A percentile compares a stretch with the other conserved stretches of the same genome.
Evolutionary conservation across 2,329 filamentous ascomycete genomes (phyloP).

Genomic region (Macrophomina pseudophaseolina): DNA sequence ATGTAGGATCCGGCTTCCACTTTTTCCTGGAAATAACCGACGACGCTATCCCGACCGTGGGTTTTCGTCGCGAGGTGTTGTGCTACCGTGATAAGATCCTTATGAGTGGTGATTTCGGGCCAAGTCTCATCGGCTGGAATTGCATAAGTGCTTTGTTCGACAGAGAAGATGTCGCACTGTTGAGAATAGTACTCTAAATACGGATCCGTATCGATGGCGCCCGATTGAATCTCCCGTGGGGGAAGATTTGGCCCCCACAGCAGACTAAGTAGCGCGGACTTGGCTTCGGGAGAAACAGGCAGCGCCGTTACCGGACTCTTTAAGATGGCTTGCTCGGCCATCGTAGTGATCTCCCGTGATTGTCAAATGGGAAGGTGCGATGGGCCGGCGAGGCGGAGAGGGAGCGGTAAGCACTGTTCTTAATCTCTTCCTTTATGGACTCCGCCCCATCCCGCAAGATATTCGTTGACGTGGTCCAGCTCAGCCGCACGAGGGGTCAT

Average conservation of each 20-base stretch:
- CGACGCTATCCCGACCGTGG: background rate
- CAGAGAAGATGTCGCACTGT: constrained; percentile 5
- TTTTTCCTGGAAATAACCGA: background rate
- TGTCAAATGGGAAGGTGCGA: background rate
- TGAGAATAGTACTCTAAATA: constrained; percentile 2
- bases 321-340: background rate
- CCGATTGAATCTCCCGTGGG: background rate
- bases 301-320: background rate
- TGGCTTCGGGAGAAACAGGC: background rate
- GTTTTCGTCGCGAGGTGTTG: background rate
- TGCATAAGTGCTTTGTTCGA: background rate
- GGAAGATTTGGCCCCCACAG: background rate
- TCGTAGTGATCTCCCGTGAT: background rate
- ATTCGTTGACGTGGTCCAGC: background rate
- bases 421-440: background rate
- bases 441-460: background rate
- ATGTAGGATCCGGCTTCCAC: background rate
- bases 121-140: background rate
- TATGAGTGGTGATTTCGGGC: background rate
- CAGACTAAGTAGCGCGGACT: background rate
- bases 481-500: background rate
- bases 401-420: background rate
- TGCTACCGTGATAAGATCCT: background rate
- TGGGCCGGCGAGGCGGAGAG: background rate
- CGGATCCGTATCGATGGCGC: background rate